phyloP scores from a whole-genome alignment of 2,329 filamentous ascomycete genomes.

The Colletotrichum liaoningense region DNA sequence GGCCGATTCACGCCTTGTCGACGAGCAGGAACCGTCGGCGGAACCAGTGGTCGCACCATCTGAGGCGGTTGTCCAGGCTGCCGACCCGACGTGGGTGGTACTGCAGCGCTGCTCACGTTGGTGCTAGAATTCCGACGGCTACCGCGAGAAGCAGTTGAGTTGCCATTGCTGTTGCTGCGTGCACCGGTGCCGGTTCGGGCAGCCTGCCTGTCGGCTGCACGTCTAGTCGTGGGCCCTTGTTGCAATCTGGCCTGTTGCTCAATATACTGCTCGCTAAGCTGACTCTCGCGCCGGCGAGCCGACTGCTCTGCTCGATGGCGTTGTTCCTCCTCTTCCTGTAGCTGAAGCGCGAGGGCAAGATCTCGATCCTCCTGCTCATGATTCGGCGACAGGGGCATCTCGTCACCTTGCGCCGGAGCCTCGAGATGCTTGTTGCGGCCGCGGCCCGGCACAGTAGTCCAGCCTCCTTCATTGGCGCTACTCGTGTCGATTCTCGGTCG shows the following conservation, averaged over 20 bases:
- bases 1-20: constrained; percentile 49
- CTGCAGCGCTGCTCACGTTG: constrained; percentile 36
- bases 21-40: constrained; percentile 52
- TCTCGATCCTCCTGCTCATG: constrained; percentile 85
- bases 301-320: constrained; percentile 72
- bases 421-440: constrained; percentile 23
- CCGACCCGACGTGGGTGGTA: constrained; percentile 20
- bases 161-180: constrained; percentile 29
- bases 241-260: constrained; percentile 66
- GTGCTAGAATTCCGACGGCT: constrained; percentile 28
- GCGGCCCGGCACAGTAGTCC: constrained; percentile 65
- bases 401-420: constrained; percentile 32
- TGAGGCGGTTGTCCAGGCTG: constrained; percentile 39
- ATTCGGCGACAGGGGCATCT: constrained; percentile 51
- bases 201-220: constrained; percentile 38
- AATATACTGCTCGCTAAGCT: constrained; percentile 77
- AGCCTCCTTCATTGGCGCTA: constrained; percentile 48
- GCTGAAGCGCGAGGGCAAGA: constrained; percentile 87
- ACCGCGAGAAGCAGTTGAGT: constrained; percentile 11
- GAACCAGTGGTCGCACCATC: constrained; percentile 60
- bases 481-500: constrained; percentile 13
- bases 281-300: constrained; percentile 72
- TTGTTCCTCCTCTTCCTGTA: constrained; percentile 95
- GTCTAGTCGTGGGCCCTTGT: constrained; percentile 42
- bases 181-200: constrained; percentile 33